Evolutionary conservation across 169 alveolate genomes (phyloP).

Genomic region (Babesia gibsoni): DNA sequence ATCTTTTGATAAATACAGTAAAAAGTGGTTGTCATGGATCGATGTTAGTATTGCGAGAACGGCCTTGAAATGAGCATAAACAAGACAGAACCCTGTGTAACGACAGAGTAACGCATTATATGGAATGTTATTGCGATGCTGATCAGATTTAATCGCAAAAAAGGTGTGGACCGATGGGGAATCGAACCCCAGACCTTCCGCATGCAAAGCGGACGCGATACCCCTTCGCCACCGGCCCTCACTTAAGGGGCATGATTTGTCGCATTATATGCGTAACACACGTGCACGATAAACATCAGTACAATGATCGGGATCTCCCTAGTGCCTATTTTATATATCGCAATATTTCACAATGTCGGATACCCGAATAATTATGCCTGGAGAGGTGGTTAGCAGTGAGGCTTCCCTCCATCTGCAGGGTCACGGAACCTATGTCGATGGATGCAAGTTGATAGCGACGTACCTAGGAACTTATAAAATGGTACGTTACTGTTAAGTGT

Average conservation of each 20-base stretch:
- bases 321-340: neutral
- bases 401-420: constrained; percentile 56
- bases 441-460: constrained; percentile 24
- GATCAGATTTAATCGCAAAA: neutral
- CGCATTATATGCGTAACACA: neutral
- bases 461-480: constrained; percentile 31
- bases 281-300: neutral
- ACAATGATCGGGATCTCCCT: neutral
- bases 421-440: constrained; percentile 53
- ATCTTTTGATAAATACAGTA: too few relatives aligned
- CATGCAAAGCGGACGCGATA: constrained; percentile 57
- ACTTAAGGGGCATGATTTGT: neutral
- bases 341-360: constrained; percentile 2
- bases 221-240: constrained; percentile 71
- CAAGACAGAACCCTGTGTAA: too few relatives aligned
- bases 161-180: constrained; percentile 67
- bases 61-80: too few relatives aligned
- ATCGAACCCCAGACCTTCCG: constrained; percentile 56
- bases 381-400: constrained; percentile 37
- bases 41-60: too few relatives aligned
- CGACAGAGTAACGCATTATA: neutral
- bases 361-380: constrained; percentile 41
- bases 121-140: neutral
- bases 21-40: neutral
- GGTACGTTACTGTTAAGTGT: constrained; percentile 4